phyloP scores from a whole-genome alignment of 371 early-diverging fungal genomes.

The Lichtheimia ramosa region DNA sequence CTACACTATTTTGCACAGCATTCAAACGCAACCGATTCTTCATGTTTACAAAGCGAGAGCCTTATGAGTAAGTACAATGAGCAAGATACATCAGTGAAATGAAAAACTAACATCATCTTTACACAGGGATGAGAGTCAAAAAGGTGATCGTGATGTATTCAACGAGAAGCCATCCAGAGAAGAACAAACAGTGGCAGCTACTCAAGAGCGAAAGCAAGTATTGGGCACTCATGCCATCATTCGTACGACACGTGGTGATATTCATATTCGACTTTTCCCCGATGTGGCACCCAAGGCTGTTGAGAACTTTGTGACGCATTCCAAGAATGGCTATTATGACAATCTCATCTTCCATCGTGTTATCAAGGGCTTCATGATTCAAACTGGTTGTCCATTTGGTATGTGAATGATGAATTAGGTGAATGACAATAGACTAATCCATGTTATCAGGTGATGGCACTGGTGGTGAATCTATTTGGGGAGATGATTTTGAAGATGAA shows the following conservation, averaged over 20 bases:
- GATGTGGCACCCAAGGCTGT: constrained; percentile 90
- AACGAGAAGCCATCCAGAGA: constrained; percentile 97
- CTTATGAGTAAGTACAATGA: constrained; percentile 66
- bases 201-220: constrained; percentile 59
- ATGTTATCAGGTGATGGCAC: constrained; percentile 75
- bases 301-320: constrained; percentile 87
- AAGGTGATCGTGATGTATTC: constrained; percentile 88
- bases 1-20: constrained; percentile 88
- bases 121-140: constrained; percentile 51
- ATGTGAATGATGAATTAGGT: background rate
- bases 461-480: constrained; percentile 96
- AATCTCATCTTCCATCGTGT: constrained; percentile 86
- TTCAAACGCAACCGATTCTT: constrained; percentile 92
- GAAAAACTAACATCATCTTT: background rate
- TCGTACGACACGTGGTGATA: constrained; percentile 87
- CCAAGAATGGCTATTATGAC: constrained; percentile 78
- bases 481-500: constrained; percentile 95
- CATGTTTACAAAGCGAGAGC: constrained; percentile 86
- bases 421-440: background rate
- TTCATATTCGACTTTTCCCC: constrained; percentile 80
- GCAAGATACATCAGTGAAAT: background rate
- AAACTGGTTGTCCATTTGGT: constrained; percentile 84
- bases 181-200: constrained; percentile 87
- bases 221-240: constrained; percentile 78
- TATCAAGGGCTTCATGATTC: constrained; percentile 91